Evolutionary conservation across 2,329 filamentous ascomycete genomes (phyloP), one percentile per base, ranked within the genome.

Genomic region (Neobulgaria alba): DNA sequence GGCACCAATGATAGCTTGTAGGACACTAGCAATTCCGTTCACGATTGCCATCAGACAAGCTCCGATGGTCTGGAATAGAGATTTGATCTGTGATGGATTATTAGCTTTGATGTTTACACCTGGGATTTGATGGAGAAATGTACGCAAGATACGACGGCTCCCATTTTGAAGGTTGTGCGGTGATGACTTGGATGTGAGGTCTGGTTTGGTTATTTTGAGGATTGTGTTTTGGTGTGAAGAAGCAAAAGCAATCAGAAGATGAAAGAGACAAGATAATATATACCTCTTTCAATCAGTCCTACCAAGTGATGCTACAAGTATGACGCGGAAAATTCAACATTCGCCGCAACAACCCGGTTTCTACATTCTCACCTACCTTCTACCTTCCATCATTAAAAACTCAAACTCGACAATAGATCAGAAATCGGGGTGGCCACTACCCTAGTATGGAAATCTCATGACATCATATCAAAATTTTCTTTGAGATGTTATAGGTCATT

Each of bases 21-120:
- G 52, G 20, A 58, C 47, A n/a, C 43, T 43, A 29, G 56, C 72
- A 47, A 77, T 73, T 37, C 66, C 70, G 50, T 73, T 72, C 47
- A 77, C 67, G 47, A 77, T 65, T 48, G 67, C 67, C 66, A 73
- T 60, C 30, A 61, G 49, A 31, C 53, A 53, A 18, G 51, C 41
- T 23, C 58, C 58, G 43, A 61, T 59, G 38, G 58, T 54, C 29
- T 50, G 56, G 52, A 56, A 59, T 31, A 60, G 33, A 39, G 48
- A 45, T 20, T 49, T 46, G 39, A 61, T 58, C 58, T 61, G 32
- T 49, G 16, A 17, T 26, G 26, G 17, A 17, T 29, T 30, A 35
- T 54, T 49, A 49, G 46, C 14, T 12, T 10, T 9, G 14, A 14
- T 26, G 26, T 19, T 18, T 4, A 5, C 2, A 32, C 21, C 16